These are phyloP conservation scores for Bonia amplexicaulis DNA, from an alignment of 176 grass and related monocot species.

Conservation along the genomic window DNA sequence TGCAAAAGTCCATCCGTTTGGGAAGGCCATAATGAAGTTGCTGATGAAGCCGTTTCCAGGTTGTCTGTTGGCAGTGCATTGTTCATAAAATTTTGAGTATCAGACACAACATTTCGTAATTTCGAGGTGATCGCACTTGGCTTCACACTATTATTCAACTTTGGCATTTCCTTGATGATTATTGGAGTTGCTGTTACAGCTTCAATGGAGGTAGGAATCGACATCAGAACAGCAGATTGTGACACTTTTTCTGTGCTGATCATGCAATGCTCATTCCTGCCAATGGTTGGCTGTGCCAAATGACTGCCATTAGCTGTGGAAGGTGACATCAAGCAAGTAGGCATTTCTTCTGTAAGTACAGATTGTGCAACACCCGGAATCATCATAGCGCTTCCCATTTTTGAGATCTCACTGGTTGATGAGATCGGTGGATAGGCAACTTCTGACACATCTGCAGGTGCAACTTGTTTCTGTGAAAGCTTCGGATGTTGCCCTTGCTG, in stretches of 20 bases:
- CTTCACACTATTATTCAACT: constrained; percentile 56
- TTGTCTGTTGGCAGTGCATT: constrained; percentile 62
- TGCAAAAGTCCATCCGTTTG: constrained; percentile 73
- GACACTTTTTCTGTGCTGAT: constrained; percentile 45
- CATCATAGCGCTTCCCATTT: constrained; percentile 42
- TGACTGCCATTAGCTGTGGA: constrained; percentile 61
- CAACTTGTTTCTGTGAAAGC: constrained; percentile 55
- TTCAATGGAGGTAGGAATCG: constrained; percentile 49
- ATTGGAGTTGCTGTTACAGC: constrained; percentile 37
- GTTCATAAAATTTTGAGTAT: constrained; percentile 58
- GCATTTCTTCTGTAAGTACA: constrained; percentile 76
- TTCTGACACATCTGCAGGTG: constrained; percentile 39
- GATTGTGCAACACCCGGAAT: constrained; percentile 57
- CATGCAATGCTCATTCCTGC: constrained; percentile 49
- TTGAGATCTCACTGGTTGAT: constrained; percentile 33
- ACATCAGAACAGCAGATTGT: constrained; percentile 39
- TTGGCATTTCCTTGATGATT: constrained; percentile 44
- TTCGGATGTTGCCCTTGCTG: constrained; percentile 57
- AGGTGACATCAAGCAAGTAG: constrained; percentile 82
- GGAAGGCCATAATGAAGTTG: constrained; percentile 79
- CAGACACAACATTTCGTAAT: constrained; percentile 41
- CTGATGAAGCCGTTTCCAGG: constrained; percentile 82
- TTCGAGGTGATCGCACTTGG: constrained; percentile 45
- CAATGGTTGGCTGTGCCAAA: constrained; percentile 33
- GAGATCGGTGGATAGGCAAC: constrained; percentile 33